Conservation (phyloP, 179 eudicot species). For the Drosera spatulata region DNA sequence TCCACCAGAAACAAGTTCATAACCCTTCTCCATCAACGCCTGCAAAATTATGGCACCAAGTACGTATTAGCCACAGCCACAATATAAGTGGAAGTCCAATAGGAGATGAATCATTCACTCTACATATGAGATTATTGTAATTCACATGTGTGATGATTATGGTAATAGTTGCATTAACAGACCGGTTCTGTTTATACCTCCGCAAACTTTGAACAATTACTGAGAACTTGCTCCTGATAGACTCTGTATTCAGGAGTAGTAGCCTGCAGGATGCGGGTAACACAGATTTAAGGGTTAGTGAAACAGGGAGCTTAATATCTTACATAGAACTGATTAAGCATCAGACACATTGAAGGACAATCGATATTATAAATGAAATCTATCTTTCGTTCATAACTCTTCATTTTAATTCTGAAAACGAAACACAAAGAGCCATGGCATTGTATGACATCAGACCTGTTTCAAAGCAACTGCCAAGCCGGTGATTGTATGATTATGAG, state of each 20-base stretch:
- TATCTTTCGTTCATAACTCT: too few species aligned
- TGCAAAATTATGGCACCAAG: conserved; percentile 20
- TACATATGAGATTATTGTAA: too few species aligned
- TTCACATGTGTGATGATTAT: too few species aligned
- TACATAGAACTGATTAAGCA: background rate
- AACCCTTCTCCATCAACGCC: conserved; percentile 58
- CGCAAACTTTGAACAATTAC: conserved; percentile 83
- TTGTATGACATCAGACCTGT: conserved; percentile 40
- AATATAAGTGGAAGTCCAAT: too few species aligned
- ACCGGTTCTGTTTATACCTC: conserved; percentile 27
- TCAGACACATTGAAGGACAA: too few species aligned
- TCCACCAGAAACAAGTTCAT: conserved; percentile 97
- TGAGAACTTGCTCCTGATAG: conserved; percentile 96
- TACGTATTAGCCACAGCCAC: too few species aligned
- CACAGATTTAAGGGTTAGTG: too few species aligned
- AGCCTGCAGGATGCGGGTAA: conserved; percentile 37
- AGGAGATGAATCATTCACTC: too few species aligned
- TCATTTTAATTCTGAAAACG: too few species aligned
- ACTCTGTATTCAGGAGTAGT: conserved; percentile 90
- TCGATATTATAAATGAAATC: too few species aligned
- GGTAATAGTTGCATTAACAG: too few species aligned
- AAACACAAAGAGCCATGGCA: background rate
- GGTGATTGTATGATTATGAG: conserved; percentile 89
- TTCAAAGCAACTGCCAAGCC: conserved; percentile 88
- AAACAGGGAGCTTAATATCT: too few species aligned